A percentile compares a stretch with the other conserved stretches of the same genome.
Evolutionary conservation across 345 rosid species (phyloP).

Genomic region (Gossypium mustelinum): DNA sequence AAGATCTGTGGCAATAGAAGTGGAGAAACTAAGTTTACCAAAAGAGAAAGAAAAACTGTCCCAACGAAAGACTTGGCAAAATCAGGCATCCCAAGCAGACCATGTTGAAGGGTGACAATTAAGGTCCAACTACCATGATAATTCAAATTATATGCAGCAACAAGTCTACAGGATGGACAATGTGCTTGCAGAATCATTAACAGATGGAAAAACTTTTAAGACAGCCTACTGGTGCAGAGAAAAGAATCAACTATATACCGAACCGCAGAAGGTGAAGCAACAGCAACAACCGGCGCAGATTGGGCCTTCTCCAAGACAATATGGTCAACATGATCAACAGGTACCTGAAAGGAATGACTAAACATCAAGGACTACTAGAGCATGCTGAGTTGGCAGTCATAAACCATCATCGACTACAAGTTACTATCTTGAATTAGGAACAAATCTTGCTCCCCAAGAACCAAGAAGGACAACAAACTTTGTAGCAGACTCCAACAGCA

Average conservation of each 20-base stretch:
- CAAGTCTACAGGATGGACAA: neutral
- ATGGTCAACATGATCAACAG: constrained; percentile 62
- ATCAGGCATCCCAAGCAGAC: constrained; percentile 7
- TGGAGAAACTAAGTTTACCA: constrained; percentile 11
- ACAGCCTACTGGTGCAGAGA: neutral
- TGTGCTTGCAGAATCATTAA: neutral
- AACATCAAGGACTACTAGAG: constrained; percentile 19
- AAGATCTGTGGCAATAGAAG: constrained; percentile 51
- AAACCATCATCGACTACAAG: neutral
- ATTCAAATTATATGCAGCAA: constrained; percentile 4
- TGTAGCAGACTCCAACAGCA: neutral
- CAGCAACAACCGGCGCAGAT: constrained; percentile 69
- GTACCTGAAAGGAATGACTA: constrained; percentile 44
- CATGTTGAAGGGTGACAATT: neutral
- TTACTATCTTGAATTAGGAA: neutral
- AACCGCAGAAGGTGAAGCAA: constrained; percentile 93
- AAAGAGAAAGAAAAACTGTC: neutral
- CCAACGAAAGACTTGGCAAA: neutral
- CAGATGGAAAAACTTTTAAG: neutral
- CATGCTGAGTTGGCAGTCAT: neutral
- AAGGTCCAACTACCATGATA: constrained; percentile 1
- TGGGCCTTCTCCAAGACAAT: constrained; percentile 56
- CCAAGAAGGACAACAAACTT: neutral
- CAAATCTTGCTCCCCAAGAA: neutral
- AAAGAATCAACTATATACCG: constrained; percentile 36